A percentile compares a stretch with the other conserved stretches of the same genome.
Conservation (phyloP, 345 rosid species). For the Sisymbrium irio region DNA sequence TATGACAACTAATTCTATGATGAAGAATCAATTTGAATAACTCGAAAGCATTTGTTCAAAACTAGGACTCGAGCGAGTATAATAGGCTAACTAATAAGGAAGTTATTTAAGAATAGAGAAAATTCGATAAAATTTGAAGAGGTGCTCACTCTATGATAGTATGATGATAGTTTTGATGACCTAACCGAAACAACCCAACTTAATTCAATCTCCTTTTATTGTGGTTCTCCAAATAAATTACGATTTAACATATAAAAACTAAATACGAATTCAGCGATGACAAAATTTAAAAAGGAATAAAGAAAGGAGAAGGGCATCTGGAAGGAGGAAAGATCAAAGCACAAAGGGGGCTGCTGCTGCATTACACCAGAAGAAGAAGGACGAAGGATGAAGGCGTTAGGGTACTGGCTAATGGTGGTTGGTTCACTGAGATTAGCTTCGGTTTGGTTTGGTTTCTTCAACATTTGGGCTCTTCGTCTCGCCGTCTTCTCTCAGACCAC, state of each 20-base stretch:
- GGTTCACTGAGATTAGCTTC: slow-evolving; percentile 86
- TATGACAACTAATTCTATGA: too few relatives aligned
- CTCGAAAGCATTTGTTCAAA: too few relatives aligned
- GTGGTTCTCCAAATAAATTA: neutral
- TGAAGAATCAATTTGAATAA: too few relatives aligned
- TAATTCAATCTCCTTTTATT: neutral
- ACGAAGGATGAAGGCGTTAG: slow-evolving; percentile 66
- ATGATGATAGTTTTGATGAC: neutral
- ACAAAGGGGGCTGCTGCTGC: neutral
- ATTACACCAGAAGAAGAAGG: neutral
- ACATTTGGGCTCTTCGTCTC: slow-evolving; percentile 85
- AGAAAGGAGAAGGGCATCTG: neutral
- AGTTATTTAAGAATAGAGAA: too few relatives aligned
- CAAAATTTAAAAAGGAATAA: neutral
- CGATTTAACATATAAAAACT: neutral
- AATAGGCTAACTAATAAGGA: too few relatives aligned
- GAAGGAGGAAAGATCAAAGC: neutral
- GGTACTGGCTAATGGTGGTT: slow-evolving; percentile 90
- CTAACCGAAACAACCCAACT: neutral
- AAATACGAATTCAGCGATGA: neutral
- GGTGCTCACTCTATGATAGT: too few relatives aligned
- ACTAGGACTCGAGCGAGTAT: too few relatives aligned
- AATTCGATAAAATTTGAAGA: too few relatives aligned
- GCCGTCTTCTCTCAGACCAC: slow-evolving; percentile 83
- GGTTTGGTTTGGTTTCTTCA: slow-evolving; percentile 94